Base-by-base conservation (phyloP, 192 early-diverging fungal genomes). In the Gonapodya prolifera region DNA sequence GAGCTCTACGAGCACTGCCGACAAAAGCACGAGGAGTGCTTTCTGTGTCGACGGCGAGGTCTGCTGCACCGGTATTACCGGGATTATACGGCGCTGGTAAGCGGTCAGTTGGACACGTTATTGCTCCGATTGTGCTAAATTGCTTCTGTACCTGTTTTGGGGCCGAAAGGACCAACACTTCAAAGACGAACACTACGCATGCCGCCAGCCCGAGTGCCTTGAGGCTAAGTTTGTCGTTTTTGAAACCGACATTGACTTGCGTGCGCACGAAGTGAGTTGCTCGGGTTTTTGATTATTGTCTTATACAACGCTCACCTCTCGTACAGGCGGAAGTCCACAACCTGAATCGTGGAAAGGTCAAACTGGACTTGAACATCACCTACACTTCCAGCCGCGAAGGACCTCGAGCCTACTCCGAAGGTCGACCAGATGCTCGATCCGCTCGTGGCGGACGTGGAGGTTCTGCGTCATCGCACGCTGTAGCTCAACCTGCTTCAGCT, bases 201-300 rank as follows among this genome's bases (percentile, higher is more conserved):
- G 97, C 83, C 81, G 82, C 76, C 85, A 96, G 31, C 85, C 87
- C 2, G 86, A 91, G 34, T 99, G 97, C 80, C 78, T 96, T 36
- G 95, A 95, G 61, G 89, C 91, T 79, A 99, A 97, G 86, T 98
- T 99, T 88, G 89, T 97, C 35, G 97, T 98, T 0, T 99, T 99
- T 86, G 90, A 87, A 34, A 88, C 91, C 16, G 92, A 97, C 18
- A 88, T 99, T 76, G 97, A 99, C 80, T 81, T 99, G 34, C 93
- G 92, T 77, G 92, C 89, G 1, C 97, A 99, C 80, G 91, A 95
- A 76, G 92, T 95, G 69, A 78, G 79, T 79, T 82, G 78, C 18
- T 30, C 71, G 18, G 71, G 16, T 2, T 32, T 73, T 61, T 61
- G 8, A 61, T 16, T 61, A 61, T 61, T 61, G 45, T 61, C 8